Conservation (phyloP, 805 yeast genomes). For the Candida oleophila region DNA sequence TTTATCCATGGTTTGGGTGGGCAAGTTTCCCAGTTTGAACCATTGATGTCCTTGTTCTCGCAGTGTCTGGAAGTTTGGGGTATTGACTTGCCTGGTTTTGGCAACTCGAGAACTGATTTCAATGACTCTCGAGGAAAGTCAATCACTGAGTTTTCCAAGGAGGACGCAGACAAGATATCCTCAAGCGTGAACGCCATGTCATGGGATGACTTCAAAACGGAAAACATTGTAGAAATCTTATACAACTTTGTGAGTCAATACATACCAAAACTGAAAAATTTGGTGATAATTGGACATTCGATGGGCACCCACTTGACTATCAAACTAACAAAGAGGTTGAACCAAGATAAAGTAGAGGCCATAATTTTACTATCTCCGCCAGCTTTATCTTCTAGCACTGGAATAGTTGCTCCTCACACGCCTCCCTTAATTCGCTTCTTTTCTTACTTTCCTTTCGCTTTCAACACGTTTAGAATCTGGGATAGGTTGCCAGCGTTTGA, state of each 20-base stretch:
- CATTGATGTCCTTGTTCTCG: slow-evolving; percentile 60
- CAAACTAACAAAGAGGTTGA: slow-evolving; percentile 43
- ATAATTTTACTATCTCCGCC: slow-evolving; percentile 54
- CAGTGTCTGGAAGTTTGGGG: slow-evolving; percentile 64
- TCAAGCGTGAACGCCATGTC: slow-evolving; percentile 26
- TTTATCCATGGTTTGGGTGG: slow-evolving; percentile 92
- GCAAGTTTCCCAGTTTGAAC: slow-evolving; percentile 80
- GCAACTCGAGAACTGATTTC: slow-evolving; percentile 42
- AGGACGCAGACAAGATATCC: slow-evolving; percentile 32
- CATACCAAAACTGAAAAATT: slow-evolving; percentile 39
- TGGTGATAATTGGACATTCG: slow-evolving; percentile 66
- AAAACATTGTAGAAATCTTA: slow-evolving; percentile 40
- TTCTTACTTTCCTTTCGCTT: slow-evolving; percentile 42
- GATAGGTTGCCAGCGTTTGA: slow-evolving; percentile 64
- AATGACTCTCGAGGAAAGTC: slow-evolving; percentile 8
- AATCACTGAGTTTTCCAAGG: slow-evolving; percentile 23
- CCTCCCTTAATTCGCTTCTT: slow-evolving; percentile 25
- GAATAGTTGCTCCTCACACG: background rate
- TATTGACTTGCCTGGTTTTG: slow-evolving; percentile 88
- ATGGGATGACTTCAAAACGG: slow-evolving; percentile 43
- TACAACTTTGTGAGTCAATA: slow-evolving; percentile 34
- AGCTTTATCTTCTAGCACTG: slow-evolving; percentile 11
- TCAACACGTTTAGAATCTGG: slow-evolving; percentile 53
- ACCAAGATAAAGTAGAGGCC: slow-evolving; percentile 42
- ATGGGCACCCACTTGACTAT: slow-evolving; percentile 64